phyloP scores from a whole-genome alignment of 768 basidiomycete genomes.

The Mycena venus region DNA sequence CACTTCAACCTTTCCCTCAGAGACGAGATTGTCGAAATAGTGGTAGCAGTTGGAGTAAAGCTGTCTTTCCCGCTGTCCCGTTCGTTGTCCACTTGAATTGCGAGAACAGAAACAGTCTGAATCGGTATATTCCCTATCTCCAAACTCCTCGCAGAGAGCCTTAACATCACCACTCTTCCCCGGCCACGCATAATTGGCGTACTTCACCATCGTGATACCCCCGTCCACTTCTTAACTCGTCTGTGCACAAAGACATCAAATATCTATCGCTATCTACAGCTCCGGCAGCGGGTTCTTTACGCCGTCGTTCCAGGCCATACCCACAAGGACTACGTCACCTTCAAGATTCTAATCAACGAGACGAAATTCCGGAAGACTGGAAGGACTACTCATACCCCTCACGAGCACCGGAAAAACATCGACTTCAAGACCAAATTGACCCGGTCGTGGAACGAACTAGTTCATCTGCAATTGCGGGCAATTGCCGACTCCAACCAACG shows the following conservation, averaged over 20 bases:
- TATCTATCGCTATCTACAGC: no score
- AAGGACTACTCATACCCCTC: not conserved
- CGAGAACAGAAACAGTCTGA: no score
- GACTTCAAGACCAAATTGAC: not conserved
- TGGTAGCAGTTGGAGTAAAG: not conserved
- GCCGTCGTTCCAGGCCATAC: no score
- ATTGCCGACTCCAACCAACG: no score
- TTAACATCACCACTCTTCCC: not conserved
- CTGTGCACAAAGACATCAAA: no score
- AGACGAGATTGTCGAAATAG: conserved; percentile 5
- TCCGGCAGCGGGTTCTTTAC: no score
- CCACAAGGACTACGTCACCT: no score
- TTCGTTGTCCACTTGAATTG: not conserved
- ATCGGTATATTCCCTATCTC: not conserved
- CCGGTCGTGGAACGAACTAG: not conserved
- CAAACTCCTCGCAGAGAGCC: not conserved
- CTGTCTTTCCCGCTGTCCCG: not conserved
- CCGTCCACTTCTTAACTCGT: no score
- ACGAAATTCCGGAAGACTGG: not conserved
- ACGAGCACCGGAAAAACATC: not conserved
- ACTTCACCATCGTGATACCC: no score
- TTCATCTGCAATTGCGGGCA: no score
- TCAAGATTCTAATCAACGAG: no score
- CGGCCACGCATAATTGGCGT: not conserved
- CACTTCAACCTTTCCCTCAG: not conserved